A percentile compares a stretch with the other conserved stretches of the same genome.
These are phyloP conservation scores for Lophiotrema nucula DNA, from an alignment of 495 filamentous ascomycete species.

Conservation along the genomic window DNA sequence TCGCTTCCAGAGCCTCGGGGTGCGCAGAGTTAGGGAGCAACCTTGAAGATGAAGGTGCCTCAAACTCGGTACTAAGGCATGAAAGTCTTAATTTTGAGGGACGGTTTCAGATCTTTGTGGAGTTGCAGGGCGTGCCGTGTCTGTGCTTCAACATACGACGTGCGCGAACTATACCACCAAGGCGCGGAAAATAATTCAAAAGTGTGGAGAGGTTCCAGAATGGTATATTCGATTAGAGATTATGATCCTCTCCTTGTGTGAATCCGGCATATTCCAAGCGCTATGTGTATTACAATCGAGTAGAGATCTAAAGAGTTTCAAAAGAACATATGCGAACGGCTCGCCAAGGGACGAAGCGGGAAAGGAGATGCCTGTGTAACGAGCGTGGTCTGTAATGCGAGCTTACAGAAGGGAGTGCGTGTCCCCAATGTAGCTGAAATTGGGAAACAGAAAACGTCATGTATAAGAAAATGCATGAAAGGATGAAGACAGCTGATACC, in stretches of 20 bases:
- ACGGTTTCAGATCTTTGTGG: constrained; percentile 26
- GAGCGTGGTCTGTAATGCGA: constrained; percentile 12
- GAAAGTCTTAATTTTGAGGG: constrained; percentile 15
- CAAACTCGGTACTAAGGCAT: constrained; percentile 15
- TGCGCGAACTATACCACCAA: not conserved
- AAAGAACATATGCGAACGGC: constrained; percentile 10
- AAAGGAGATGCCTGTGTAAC: constrained; percentile 18
- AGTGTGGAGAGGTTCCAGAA: not conserved
- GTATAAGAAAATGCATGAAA: constrained; percentile 18
- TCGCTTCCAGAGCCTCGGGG: not conserved
- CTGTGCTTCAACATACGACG: constrained; percentile 24
- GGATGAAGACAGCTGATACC: constrained; percentile 2
- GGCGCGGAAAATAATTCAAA: not conserved
- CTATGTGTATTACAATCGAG: constrained; percentile 23
- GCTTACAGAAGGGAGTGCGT: not conserved
- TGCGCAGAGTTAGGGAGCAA: not conserved
- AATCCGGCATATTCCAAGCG: constrained; percentile 1
- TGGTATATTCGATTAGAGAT: constrained; percentile 11
- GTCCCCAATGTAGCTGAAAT: not conserved
- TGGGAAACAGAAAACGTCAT: not conserved
- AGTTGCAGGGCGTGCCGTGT: constrained; percentile 14
- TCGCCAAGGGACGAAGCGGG: not conserved
- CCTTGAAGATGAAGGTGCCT: not conserved
- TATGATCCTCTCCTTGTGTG: not conserved
- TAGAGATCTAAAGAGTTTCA: constrained; percentile 24